Conservation (phyloP, 2,329 filamentous ascomycete genomes). For the Colletotrichum tabaci region DNA sequence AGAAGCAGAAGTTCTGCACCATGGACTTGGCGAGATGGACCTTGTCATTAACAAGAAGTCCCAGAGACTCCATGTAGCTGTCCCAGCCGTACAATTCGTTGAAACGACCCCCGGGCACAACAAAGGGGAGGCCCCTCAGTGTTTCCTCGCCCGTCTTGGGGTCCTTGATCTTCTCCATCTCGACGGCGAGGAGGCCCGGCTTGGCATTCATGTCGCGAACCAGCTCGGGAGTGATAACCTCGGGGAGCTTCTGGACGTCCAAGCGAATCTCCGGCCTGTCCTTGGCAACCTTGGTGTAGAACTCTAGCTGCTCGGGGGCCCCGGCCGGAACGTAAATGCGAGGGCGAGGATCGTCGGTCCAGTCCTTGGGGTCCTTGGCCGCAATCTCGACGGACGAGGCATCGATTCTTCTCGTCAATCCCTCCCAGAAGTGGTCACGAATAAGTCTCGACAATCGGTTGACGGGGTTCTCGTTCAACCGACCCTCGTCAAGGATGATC, state of each 20-base stretch:
- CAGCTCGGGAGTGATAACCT: conserved; percentile 84
- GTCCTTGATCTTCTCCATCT: conserved; percentile 83
- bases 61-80: conserved; percentile 97
- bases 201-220: conserved; percentile 88
- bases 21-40: conserved; percentile 92
- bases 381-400: conserved; percentile 89
- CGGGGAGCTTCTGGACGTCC: conserved; percentile 85
- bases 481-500: conserved; percentile 91
- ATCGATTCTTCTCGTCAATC: conserved; percentile 90
- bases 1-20: conserved; percentile 98
- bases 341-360: conserved; percentile 90
- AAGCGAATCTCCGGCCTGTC: conserved; percentile 87
- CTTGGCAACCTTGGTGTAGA: conserved; percentile 85
- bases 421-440: conserved; percentile 92
- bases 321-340: conserved; percentile 91
- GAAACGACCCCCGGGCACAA: conserved; percentile 97
- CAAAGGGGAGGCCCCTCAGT: conserved; percentile 87
- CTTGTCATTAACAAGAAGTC: conserved; percentile 87
- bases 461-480: conserved; percentile 95
- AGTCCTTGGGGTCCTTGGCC: conserved; percentile 93
- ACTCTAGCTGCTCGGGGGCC: conserved; percentile 89
- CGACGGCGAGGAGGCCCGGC: conserved; percentile 90
- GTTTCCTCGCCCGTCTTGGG: conserved; percentile 78
- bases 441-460: conserved; percentile 89
- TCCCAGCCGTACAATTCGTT: conserved; percentile 99